Percentiles rank a stretch among this genome's conserved stretches.
Conservation (phyloP, 208 protist species). For the Porcisia deanei region DNA sequence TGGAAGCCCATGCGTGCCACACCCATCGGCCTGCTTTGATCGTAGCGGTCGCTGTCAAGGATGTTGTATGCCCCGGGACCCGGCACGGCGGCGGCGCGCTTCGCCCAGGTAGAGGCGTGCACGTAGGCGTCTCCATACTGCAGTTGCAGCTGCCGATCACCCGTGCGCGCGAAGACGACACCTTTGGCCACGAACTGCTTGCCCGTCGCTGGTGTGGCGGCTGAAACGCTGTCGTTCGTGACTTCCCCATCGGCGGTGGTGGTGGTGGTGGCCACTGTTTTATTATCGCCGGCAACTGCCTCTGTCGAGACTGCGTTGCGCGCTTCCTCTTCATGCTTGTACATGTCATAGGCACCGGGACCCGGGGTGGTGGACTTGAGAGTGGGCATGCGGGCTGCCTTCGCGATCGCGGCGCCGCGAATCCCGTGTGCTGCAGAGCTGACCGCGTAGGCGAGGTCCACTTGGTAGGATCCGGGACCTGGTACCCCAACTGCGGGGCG, state of each 20-base stretch:
- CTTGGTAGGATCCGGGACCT: constrained; percentile 68
- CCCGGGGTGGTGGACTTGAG: constrained; percentile 24
- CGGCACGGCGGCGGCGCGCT: constrained; percentile 22
- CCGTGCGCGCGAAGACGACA: constrained; percentile 25
- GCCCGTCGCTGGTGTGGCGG: neutral
- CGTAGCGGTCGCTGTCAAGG: constrained; percentile 22
- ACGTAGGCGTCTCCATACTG: constrained; percentile 18
- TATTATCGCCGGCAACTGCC: neutral
- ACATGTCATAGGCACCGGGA: constrained; percentile 27
- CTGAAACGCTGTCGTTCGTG: neutral
- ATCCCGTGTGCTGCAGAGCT: constrained; percentile 23
- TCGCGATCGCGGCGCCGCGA: constrained; percentile 27
- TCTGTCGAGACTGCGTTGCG: neutral
- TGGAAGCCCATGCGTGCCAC: constrained; percentile 15
- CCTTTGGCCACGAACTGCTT: constrained; percentile 2
- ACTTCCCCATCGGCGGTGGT: neutral
- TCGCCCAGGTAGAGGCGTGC: constrained; percentile 22
- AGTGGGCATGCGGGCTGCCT: constrained; percentile 31
- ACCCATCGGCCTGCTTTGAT: constrained; percentile 18
- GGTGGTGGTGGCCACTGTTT: neutral
- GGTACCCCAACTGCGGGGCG: constrained; percentile 25
- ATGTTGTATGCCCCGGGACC: constrained; percentile 42
- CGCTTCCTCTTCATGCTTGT: constrained; percentile 6
- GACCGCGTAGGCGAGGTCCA: constrained; percentile 37
- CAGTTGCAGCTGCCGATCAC: constrained; percentile 29